phyloP scores from a whole-genome alignment of 805 yeast species.

The Sugiyamaella smithiae region DNA sequence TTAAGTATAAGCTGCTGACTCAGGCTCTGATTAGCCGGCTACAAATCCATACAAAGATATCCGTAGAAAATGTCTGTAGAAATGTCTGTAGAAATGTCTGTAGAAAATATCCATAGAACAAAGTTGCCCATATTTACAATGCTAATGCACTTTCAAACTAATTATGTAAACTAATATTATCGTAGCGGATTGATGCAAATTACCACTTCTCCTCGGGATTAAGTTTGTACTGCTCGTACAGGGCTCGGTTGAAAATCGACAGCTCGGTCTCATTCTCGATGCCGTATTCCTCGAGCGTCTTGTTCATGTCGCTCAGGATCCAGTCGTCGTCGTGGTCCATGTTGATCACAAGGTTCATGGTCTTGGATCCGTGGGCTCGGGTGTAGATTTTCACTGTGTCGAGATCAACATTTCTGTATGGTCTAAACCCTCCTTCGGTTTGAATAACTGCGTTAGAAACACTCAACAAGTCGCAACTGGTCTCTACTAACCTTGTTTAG shows the following conservation, averaged over 20 bases:
- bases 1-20: too few species aligned
- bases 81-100: too few species aligned
- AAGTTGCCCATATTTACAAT: too few species aligned
- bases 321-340: conserved; percentile 81
- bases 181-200: too few species aligned
- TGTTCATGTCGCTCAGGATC: conserved; percentile 46
- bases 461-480: too few species aligned
- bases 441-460: conserved; percentile 34
- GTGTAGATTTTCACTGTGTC: conserved; percentile 84
- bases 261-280: conserved; percentile 88
- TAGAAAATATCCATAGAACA: too few species aligned
- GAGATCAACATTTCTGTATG: conserved; percentile 72
- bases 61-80: too few species aligned
- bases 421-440: conserved; percentile 69
- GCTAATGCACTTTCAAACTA: too few species aligned
- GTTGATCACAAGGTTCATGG: conserved; percentile 88
- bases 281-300: conserved; percentile 50
- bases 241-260: conserved; percentile 69
- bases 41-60: too few species aligned
- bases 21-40: too few species aligned
- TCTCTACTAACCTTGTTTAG: conserved; percentile 26
- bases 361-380: conserved; percentile 92
- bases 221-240: conserved; percentile 63
- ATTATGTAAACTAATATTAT: too few species aligned
- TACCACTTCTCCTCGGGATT: conserved; percentile 94